Base-by-base conservation (phyloP, 441 rosid species). In the Viola pubescens region DNA sequence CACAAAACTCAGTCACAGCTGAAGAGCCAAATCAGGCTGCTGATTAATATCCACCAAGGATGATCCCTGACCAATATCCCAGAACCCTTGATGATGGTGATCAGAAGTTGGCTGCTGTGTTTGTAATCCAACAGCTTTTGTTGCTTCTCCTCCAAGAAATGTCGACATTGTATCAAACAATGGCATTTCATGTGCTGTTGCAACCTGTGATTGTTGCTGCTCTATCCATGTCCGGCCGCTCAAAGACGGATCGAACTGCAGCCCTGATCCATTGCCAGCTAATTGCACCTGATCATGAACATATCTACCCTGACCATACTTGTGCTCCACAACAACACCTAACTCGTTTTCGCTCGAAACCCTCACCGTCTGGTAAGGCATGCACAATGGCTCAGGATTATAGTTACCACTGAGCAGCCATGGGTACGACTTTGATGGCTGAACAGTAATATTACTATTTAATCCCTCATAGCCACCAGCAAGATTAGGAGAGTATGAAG, bases 21-120 rank as follows among this genome's bases (percentile, higher is more conserved):
- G 73, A 8, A 70, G 69, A 54, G 65, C 53, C 54, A 70, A 48
- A 45, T 70, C 65, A 37, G 73, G 73, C 45, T 41, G 64, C 57
- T 58, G 46, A 14, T 26, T 26, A 1, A 26, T 55, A 54, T 14
- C 64, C 41, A 34, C 38, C 11, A 46, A 9, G 4, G 57, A 19
- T 16, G 49, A 44, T 40, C 3, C 43, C 7, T 12, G 14, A 48
- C 34, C 34, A 26, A 37, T 7, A 7, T 62, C 52, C 59, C 63
- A 51, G 34, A 62, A 11, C 16, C 40, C 0, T 9, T 56, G 72
- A 55, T 47, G 40, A 49, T 57, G 50, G 10, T 42, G 45, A 43
- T 9, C 49, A 9, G 49, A 26, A 26, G 34, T 2, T 26, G 34
- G 34, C 34, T 26, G 54, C 7, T 1, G 40, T 52, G 56, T 38